Base-by-base conservation (phyloP, 1,284 basidiomycete species). In the Microbotryum scabiosae region DNA sequence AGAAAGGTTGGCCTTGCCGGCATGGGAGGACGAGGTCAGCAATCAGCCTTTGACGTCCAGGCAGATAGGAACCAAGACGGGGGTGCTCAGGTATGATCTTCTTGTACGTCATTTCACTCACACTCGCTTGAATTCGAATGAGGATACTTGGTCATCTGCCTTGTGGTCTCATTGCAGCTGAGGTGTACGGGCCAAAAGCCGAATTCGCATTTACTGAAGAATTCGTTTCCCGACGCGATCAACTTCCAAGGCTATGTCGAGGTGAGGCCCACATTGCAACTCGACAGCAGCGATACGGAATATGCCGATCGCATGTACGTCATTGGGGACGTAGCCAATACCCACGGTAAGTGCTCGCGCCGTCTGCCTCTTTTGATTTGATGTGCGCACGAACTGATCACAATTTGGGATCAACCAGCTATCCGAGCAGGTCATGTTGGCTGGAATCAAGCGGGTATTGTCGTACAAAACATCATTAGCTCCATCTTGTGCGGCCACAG, bases 151-250 rank as follows among this genome's bases (percentile, higher is more conserved):
- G 12, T 32, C n/a, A 30, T 36, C 10, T 20, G 25, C 32, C 14
- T 41, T 12, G 36, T 41, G 12, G 18, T 23, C 30, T 20, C 32
- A 16, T 45, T 10, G 6, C 57, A 87, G 84, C 79, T 89, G 18
- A 76, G 85, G 1, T 88, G 87, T 71, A 88, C 86, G 0, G 87
- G 87, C 8, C 86, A 88, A 74, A 78, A 76, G 44, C 85, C 86
- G 21, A 87, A 88, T 71, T 84, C 85, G 0, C 76, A 73, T 1
- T 72, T 88, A 46, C 75, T 90, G 28, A 74, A 60, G 30, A 69
- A 72, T 0, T 76, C 85, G 67, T 78, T 83, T 56, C 78, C 82
- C 0, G 69, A 75, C 3, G 78, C 80, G 2, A 78, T 88, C 50
- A 77, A 82, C 56, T 70, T 74, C 48, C 48, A 64, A 14, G 77